Conservation (phyloP, 495 filamentous ascomycete genomes). For the Schizothecium vesticola region DNA sequence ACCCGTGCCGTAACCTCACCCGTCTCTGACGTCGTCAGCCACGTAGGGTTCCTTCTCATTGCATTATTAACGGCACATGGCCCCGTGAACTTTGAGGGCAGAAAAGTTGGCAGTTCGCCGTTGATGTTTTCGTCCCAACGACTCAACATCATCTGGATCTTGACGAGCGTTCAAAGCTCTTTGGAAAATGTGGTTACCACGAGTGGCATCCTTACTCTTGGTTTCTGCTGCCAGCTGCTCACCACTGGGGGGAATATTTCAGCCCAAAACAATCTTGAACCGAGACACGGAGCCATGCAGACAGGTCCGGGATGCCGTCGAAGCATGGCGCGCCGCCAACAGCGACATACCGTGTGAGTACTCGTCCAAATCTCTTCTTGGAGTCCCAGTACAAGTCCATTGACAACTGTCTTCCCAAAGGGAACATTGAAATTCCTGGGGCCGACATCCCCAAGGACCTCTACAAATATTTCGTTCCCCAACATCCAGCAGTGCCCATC, state of each 20-base stretch:
- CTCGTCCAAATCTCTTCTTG: neutral
- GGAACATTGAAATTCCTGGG: neutral
- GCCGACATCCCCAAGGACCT: neutral
- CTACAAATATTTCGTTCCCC: neutral
- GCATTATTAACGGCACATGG: neutral
- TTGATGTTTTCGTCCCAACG: neutral
- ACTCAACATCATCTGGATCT: neutral
- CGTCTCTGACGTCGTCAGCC: neutral
- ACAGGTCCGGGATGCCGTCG: neutral
- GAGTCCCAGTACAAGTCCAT: no score
- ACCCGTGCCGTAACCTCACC: neutral
- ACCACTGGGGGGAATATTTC: no score
- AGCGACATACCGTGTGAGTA: neutral
- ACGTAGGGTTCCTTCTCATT: neutral
- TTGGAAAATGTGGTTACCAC: neutral
- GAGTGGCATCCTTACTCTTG: neutral
- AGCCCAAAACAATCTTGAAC: neutral
- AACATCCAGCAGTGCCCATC: constrained; percentile 11
- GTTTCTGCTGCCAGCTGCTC: neutral
- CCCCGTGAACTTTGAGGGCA: no score
- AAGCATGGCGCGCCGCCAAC: neutral
- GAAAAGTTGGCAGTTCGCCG: no score
- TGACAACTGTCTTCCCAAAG: neutral
- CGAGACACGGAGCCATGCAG: neutral
- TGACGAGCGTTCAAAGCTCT: neutral